Percentiles rank a stretch among this genome's conserved stretches.
These are phyloP conservation scores for Dovyalis caffra DNA, from an alignment of 345 rosid species.

Conservation along the genomic window DNA sequence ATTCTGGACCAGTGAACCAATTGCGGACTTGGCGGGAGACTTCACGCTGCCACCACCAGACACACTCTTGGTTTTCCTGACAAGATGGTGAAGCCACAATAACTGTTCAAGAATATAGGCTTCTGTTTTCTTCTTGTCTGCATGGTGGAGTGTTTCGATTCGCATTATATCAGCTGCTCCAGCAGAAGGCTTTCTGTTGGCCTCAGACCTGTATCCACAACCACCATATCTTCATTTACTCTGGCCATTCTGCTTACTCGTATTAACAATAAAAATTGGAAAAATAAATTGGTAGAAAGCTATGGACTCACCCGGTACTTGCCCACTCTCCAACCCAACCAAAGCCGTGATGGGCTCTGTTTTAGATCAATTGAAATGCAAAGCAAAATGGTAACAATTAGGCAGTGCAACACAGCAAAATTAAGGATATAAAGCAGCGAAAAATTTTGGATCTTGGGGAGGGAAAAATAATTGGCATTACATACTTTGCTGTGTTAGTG, in stretches of 20 bases:
- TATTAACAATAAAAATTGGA: not conserved
- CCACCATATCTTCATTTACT: slow-evolving; percentile 2
- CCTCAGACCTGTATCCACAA: slow-evolving; percentile 51
- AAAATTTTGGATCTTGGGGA: not conserved
- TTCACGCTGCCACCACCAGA: slow-evolving; percentile 10
- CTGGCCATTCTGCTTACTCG: not conserved
- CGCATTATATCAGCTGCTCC: slow-evolving; percentile 53
- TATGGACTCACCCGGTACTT: slow-evolving; percentile 23
- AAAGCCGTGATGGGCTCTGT: slow-evolving; percentile 35
- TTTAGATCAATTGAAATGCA: not conserved
- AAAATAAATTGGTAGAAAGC: not conserved
- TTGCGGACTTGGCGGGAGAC: slow-evolving; percentile 19
- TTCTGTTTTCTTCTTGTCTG: slow-evolving; percentile 76
- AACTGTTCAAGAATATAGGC: slow-evolving; percentile 74
- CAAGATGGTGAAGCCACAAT: slow-evolving; percentile 78
- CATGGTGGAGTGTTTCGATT: slow-evolving; percentile 86
- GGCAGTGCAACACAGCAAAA: not conserved
- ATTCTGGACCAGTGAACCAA: not conserved
- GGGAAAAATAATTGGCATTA: not conserved
- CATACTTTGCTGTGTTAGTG: slow-evolving; percentile 78
- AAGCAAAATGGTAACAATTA: not conserved
- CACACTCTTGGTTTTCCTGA: slow-evolving; percentile 42
- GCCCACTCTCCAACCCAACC: slow-evolving; percentile 45
- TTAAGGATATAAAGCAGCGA: not conserved
- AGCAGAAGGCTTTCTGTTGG: slow-evolving; percentile 42